Base-by-base conservation (phyloP, 164 flowering plant species). In the Umbellularia californica region DNA sequence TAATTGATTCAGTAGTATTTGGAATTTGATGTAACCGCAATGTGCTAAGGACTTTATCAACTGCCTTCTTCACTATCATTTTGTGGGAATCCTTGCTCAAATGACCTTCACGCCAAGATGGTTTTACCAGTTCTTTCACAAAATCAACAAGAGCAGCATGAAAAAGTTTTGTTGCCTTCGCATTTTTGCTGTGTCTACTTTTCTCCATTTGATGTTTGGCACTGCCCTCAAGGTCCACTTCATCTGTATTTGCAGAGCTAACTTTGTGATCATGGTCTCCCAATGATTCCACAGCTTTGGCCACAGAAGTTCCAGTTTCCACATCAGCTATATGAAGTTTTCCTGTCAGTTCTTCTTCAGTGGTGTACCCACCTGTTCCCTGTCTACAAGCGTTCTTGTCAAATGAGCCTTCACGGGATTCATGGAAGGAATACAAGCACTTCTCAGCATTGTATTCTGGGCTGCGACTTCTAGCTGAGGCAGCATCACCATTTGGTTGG, bases 11-110 rank as follows among this genome's bases (percentile, higher is more conserved):
- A 9, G 65, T 5, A 10, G 87, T 85, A 77, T 77, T 75, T 52
- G 98, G 97, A 74, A 91, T 77, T 80, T 90, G 92, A 72, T 87
- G 82, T 9, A 86, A 68, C 65, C 81, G 88, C n/a, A 94, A 68
- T 70, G 92, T 74, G 80, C 85, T 79, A 67, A 94, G 81, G 75
- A 96, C 89, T 87, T 92, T 94, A n/a, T 92, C 95, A 73, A 88
- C 95, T 62, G 93, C 84, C 78, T 85, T 94, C 77, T 86, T 94
- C 11, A 96, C 98, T 41, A 96, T 84, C 68, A 75, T 72, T 69
- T 94, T 96, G 84, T 92, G 94, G 22, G 84, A 90, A 82, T 92
- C 98, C 82, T 89, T 94, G 77, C 90, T 88, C 76, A 94, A 62
- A 64, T 78, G 85, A 70, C 98, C 97, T 72, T 81, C 90, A 11